Evolutionary conservation across 2,329 filamentous ascomycete genomes (phyloP).

Genomic region (Trichoderma koningii): DNA sequence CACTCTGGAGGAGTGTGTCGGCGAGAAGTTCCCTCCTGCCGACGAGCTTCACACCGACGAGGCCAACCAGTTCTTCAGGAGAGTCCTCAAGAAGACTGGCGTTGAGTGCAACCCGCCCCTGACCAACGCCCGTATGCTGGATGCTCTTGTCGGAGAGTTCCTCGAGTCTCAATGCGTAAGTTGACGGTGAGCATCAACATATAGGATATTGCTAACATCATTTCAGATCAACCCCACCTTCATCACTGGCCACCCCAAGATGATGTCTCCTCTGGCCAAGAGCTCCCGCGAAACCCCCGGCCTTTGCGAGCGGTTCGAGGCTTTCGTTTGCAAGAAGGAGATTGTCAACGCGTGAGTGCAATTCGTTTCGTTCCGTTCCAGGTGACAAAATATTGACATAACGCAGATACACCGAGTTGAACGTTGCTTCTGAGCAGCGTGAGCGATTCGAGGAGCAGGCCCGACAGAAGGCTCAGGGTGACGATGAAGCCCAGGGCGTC

Average conservation of each 20-base stretch:
- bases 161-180: constrained; percentile 81
- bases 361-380: not conserved
- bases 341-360: constrained; percentile 74
- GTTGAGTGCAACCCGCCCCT: constrained; percentile 87
- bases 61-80: constrained; percentile 84
- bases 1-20: constrained; percentile 79
- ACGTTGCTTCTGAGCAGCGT: constrained; percentile 90
- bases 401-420: constrained; percentile 79
- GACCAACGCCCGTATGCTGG: constrained; percentile 94
- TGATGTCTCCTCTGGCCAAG: constrained; percentile 92
- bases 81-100: constrained; percentile 82
- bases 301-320: constrained; percentile 95
- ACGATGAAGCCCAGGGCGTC: constrained; percentile 93
- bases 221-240: constrained; percentile 71
- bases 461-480: constrained; percentile 91
- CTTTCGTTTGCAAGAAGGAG: constrained; percentile 77
- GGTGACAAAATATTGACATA: constrained; percentile 1
- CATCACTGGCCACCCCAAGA: constrained; percentile 62
- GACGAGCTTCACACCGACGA: constrained; percentile 88
- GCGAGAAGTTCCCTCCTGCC: constrained; percentile 89
- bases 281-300: constrained; percentile 80
- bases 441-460: constrained; percentile 88
- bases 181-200: not conserved
- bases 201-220: not conserved
- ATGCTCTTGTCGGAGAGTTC: constrained; percentile 91